Conservation (phyloP, 169 alveolate species). For the Eimeria necatrix region DNA sequence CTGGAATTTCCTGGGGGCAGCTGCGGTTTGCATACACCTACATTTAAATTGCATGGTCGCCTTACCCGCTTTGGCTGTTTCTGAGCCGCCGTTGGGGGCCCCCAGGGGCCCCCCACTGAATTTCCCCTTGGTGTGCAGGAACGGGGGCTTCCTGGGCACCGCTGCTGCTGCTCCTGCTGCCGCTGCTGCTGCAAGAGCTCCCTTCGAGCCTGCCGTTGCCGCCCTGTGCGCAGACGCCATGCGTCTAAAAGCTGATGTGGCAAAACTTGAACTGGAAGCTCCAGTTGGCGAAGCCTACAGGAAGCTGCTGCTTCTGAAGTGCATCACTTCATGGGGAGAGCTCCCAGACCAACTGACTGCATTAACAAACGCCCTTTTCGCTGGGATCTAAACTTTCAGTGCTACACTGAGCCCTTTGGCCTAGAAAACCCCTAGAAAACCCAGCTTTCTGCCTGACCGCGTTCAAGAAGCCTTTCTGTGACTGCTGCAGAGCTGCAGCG, state of each 20-base stretch:
- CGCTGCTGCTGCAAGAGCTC: conserved; percentile 57
- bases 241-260: too few species aligned
- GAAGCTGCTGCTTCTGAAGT: too few species aligned
- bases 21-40: not conserved
- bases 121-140: not conserved
- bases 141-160: not conserved
- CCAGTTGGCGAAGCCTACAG: too few species aligned
- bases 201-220: conserved; percentile 60
- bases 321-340: too few species aligned
- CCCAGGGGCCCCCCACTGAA: not conserved
- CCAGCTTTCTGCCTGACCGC: not conserved
- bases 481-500: conserved; percentile 66
- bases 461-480: conserved; percentile 16
- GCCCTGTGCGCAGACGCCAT: not conserved
- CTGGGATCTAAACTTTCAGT: not conserved
- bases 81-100: not conserved
- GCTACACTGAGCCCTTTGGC: too few species aligned
- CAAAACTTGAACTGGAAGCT: too few species aligned
- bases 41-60: not conserved
- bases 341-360: too few species aligned
- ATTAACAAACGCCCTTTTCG: too few species aligned
- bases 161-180: conserved; percentile 40
- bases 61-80: too few species aligned
- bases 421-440: not conserved
- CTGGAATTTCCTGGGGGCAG: not conserved